Conservation (phyloP, 2,329 filamentous ascomycete species). For the Colletotrichum gloeosporioides region DNA sequence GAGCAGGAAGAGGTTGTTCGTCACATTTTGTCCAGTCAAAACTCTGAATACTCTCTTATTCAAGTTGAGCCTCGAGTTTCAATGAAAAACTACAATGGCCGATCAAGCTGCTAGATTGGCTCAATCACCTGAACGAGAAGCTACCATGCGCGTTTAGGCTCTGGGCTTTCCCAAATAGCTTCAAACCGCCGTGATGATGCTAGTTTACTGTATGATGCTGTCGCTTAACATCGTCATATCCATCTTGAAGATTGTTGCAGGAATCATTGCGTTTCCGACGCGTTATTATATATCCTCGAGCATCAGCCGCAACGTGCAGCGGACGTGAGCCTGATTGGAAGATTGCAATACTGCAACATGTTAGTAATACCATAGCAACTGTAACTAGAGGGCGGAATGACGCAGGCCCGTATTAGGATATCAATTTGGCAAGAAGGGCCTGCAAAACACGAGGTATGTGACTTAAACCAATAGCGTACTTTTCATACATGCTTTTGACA, state of each 20-base stretch:
- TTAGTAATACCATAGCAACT: not conserved
- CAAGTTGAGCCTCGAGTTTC: too few species aligned
- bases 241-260: not conserved
- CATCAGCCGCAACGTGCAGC: not conserved
- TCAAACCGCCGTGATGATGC: too few species aligned
- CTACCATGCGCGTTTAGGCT: too few species aligned
- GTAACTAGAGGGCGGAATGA: not conserved
- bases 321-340: not conserved
- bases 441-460: not conserved
- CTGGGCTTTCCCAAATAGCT: too few species aligned
- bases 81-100: too few species aligned
- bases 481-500: accelerated
- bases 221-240: too few species aligned
- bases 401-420: not conserved
- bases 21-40: too few species aligned
- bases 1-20: not conserved
- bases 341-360: not conserved
- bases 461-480: not conserved
- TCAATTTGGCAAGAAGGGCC: not conserved
- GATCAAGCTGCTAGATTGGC: too few species aligned
- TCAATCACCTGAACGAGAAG: too few species aligned
- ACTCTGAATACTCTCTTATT: too few species aligned
- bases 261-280: not conserved
- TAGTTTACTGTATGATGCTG: too few species aligned
- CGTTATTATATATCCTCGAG: not conserved